Base-by-base conservation (phyloP, 768 basidiomycete genomes). In the Gyrodon lividus region DNA sequence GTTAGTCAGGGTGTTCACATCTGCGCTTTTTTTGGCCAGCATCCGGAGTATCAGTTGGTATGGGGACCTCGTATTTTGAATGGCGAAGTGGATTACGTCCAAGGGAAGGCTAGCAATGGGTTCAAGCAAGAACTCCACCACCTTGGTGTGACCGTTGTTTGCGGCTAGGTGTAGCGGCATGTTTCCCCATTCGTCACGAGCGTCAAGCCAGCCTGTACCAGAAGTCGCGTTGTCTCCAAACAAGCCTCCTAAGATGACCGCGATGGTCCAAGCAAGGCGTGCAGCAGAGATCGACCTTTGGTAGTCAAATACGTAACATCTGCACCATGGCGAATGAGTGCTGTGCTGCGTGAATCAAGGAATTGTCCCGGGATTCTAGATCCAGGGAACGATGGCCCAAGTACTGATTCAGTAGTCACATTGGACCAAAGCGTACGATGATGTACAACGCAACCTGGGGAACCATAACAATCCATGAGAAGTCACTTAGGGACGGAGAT, bases 1-100 rank as follows among this genome's bases (percentile, higher is more conserved):
- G n/a, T n/a, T n/a, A n/a, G n/a, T n/a, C n/a, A 47, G 22, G 16
- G 34, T n/a, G 26, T 47, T 47, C 20, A 22, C 46, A 35, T 47
- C 22, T 24, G 33, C 33, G 4, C 34, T 31, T 10, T 6, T 10
- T 10, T n/a, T 0, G 4, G 39, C 1, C n/a, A 14, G 38, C 22
- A 0, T n/a, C 33, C 17, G 46, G 33, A 38, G 19, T 38, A 17
- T 24, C 23, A 20, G n/a, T 23, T 6, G 19, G 33, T 17, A 23
- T n/a, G 22, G 39, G 26, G 22, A 22, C 9, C 12, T 23, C 22
- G 34, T 12, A 23, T 33, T 23, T 1, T 47, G 16, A 16, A 47
- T 20, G 2, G 46, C 46, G 38, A 1, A 3, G 9, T 47, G 33
- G 10, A 47, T n/a, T n/a, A n/a, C n/a, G n/a, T n/a, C n/a, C n/a